Conservation (phyloP, 2,329 filamentous ascomycete genomes). For the Ophiosphaerella herpotricha region DNA sequence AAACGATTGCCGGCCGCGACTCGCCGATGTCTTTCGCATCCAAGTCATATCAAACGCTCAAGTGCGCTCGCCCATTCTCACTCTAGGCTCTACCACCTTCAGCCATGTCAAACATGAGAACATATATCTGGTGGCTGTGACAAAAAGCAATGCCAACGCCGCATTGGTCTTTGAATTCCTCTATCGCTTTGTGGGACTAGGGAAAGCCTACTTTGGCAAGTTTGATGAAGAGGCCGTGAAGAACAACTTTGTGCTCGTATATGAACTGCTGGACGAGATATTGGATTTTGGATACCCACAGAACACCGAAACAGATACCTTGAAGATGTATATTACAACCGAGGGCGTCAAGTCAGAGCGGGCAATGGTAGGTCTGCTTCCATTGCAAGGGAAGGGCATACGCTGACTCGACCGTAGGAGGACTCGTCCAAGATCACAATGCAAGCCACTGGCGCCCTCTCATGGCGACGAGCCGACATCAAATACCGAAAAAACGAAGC, state of each 20-base stretch:
- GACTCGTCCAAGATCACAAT: slow-evolving; percentile 98
- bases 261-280: slow-evolving; percentile 97
- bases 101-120: slow-evolving; percentile 99
- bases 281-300: slow-evolving; percentile 99
- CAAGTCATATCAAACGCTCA: slow-evolving; percentile 98
- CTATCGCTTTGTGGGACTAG: slow-evolving; percentile 86
- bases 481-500: slow-evolving; percentile 99
- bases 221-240: slow-evolving; percentile 99
- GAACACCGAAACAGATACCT: slow-evolving; percentile 96
- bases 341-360: slow-evolving; percentile 95
- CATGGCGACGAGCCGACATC: slow-evolving; percentile 95
- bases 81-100: slow-evolving; percentile 95
- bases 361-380: slow-evolving; percentile 55
- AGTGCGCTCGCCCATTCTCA: slow-evolving; percentile 95
- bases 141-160: slow-evolving; percentile 98
- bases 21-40: slow-evolving; percentile 98
- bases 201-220: slow-evolving; percentile 96
- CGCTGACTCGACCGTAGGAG: slow-evolving; percentile 54
- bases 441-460: slow-evolving; percentile 96
- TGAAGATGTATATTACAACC: slow-evolving; percentile 99
- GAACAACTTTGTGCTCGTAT: slow-evolving; percentile 99
- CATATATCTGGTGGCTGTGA: slow-evolving; percentile 96
- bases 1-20: slow-evolving; percentile 94
- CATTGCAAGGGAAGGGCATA: not conserved
- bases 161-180: slow-evolving; percentile 98